A percentile compares a stretch with the other conserved stretches of the same genome.
phyloP scores from a whole-genome alignment of 805 yeast species.

The Candida peoriensis region DNA sequence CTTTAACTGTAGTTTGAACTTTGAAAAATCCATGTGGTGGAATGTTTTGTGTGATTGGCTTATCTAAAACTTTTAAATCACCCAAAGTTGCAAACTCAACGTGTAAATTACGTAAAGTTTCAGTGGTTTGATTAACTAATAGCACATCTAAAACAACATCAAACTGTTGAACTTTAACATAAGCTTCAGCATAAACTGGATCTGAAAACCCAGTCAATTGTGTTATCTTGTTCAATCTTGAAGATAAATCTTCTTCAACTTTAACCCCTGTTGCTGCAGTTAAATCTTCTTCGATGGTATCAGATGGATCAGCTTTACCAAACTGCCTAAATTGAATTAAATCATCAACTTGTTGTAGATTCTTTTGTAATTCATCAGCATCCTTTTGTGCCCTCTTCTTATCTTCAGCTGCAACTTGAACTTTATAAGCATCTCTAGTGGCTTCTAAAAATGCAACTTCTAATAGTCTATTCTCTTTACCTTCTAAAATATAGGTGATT shows the following conservation, averaged over 20 bases:
- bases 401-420: constrained; percentile 59
- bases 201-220: constrained; percentile 98
- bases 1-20: constrained; percentile 84
- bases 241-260: constrained; percentile 55
- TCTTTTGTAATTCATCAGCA: constrained; percentile 52
- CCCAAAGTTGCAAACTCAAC: constrained; percentile 97
- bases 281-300: constrained; percentile 54
- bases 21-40: constrained; percentile 98
- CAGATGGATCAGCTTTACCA: constrained; percentile 39
- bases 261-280: constrained; percentile 48
- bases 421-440: constrained; percentile 77
- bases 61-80: constrained; percentile 90
- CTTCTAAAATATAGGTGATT: constrained; percentile 71
- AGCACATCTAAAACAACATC: constrained; percentile 93
- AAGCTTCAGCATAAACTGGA: constrained; percentile 97
- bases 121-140: constrained; percentile 89
- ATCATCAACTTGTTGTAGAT: constrained; percentile 76
- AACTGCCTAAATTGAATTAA: constrained; percentile 77
- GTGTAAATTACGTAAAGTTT: constrained; percentile 82
- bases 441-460: constrained; percentile 79
- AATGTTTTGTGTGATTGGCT: constrained; percentile 81
- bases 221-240: constrained; percentile 81
- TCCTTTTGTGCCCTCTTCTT: constrained; percentile 49
- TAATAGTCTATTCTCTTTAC: constrained; percentile 40
- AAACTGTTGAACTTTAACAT: constrained; percentile 91